phyloP scores from a whole-genome alignment of 2,329 filamentous ascomycete genomes.

The Cercospora beticola region DNA sequence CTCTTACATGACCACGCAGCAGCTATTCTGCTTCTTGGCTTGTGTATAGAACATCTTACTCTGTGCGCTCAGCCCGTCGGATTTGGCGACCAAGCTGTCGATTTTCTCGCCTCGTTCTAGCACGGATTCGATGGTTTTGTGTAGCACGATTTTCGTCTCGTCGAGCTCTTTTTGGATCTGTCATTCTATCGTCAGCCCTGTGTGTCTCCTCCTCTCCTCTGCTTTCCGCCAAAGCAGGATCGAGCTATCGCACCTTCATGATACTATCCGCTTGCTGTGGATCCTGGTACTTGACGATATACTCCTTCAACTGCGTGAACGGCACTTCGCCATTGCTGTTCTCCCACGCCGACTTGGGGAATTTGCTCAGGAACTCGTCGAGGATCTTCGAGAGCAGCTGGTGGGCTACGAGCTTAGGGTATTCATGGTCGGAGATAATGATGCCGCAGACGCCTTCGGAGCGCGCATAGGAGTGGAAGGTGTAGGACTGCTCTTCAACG shows the following conservation, averaged over 20 bases:
- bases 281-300: slow-evolving; percentile 78
- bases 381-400: slow-evolving; percentile 81
- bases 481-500: slow-evolving; percentile 78
- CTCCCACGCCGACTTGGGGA: slow-evolving; percentile 69
- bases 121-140: slow-evolving; percentile 91
- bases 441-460: slow-evolving; percentile 50
- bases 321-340: slow-evolving; percentile 47
- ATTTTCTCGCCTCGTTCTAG: slow-evolving; percentile 97
- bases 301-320: slow-evolving; percentile 76
- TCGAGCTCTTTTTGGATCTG: slow-evolving; percentile 91
- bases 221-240: not conserved
- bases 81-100: slow-evolving; percentile 89
- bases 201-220: not conserved
- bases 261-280: slow-evolving; percentile 87
- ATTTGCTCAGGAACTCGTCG: slow-evolving; percentile 79
- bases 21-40: slow-evolving; percentile 63
- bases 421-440: slow-evolving; percentile 50
- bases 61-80: slow-evolving; percentile 81
- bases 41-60: slow-evolving; percentile 96
- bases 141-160: slow-evolving; percentile 94
- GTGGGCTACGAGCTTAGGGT: slow-evolving; percentile 73
- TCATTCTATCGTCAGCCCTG: slow-evolving; percentile 51
- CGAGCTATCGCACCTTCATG: slow-evolving; percentile 37
- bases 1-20: slow-evolving; percentile 56
- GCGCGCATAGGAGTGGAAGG: slow-evolving; percentile 52